These are phyloP conservation scores for Aureobasidium pullulans DNA, from an alignment of 2,329 filamentous ascomycete species.

Conservation along the genomic window DNA sequence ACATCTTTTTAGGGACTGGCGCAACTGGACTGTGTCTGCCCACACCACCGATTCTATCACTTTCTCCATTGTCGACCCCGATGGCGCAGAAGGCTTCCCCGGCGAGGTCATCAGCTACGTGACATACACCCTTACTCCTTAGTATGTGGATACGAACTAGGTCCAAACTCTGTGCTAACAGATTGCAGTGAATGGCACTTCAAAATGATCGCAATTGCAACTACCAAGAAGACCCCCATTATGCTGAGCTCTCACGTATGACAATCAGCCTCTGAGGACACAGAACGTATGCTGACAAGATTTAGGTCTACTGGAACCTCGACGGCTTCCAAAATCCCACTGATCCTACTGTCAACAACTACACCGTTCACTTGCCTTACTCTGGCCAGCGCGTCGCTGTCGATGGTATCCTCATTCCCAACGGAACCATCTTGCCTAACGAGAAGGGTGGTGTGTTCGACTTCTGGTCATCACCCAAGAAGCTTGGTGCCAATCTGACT, in stretches of 20 bases:
- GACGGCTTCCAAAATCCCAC: slow-evolving; percentile 71
- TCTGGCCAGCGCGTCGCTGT: slow-evolving; percentile 60
- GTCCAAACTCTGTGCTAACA: slow-evolving; percentile 21
- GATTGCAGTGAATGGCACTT: slow-evolving; percentile 54
- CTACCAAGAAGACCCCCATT: slow-evolving; percentile 71
- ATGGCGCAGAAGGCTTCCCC: slow-evolving; percentile 69
- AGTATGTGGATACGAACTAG: not conserved
- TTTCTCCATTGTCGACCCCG: slow-evolving; percentile 65
- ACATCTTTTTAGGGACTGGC: slow-evolving; percentile 52
- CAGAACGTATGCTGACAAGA: not conserved
- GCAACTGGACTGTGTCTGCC: slow-evolving; percentile 66
- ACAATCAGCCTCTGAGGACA: too few relatives aligned
- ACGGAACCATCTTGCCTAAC: slow-evolving; percentile 60
- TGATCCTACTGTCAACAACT: slow-evolving; percentile 58
- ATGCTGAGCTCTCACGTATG: slow-evolving; percentile 67
- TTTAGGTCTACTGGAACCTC: slow-evolving; percentile 72
- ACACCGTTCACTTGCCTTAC: slow-evolving; percentile 67
- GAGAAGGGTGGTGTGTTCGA: slow-evolving; percentile 62
- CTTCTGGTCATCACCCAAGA: slow-evolving; percentile 76
- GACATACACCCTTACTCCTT: slow-evolving; percentile 61
- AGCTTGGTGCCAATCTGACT: slow-evolving; percentile 63
- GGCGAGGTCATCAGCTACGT: slow-evolving; percentile 68
- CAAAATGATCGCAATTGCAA: slow-evolving; percentile 62
- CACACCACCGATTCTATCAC: slow-evolving; percentile 62
- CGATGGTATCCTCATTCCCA: slow-evolving; percentile 47